Evolutionary conservation across 2,329 filamentous ascomycete species (phyloP), one percentile per base, ranked within the genome.

Genomic region (Penicillium sp.): DNA sequence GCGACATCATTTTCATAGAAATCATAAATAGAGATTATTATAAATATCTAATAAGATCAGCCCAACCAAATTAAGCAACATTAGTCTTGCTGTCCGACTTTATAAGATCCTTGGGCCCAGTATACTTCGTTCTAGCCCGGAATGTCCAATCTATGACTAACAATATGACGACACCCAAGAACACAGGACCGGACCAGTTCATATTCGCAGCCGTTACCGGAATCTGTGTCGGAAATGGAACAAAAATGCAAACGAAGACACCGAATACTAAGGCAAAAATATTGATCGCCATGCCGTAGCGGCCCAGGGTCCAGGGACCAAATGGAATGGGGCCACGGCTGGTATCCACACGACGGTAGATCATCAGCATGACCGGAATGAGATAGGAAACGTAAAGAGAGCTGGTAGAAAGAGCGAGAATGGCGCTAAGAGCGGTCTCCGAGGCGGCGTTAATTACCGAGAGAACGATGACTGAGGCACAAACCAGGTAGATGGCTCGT

Each of bases 321-420:
- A 53, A 53, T 19, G 33, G 11, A 31, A 72, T 60, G 8, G 55
- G 64, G 0, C 59, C 60, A 19, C 48, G 49, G 39, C 56, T 50
- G 1, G 42, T 55, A 39, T 65, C 59, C n/a, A 77, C 61, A 0
- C 72, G 71, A 3, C 69, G 71, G 10, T 67, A 59, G 9, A 76
- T 61, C 62, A 76, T 72, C 51, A 69, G 68, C 48, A 52, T 59
- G 47, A 78, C 74, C 8, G 75, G 72, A 31, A 78, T 74, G 21
- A 76, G 65, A 59, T 78, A 78, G 13, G 73, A 77, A 4, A 71
- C 62, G 55, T 73, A 74, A n/a, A 78, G 64, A 6, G 71, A 68
- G 35, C 75, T 65, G 27, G 72, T 73, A 19, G 71, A 72, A 22
- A 79, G 67, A 2, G 76, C 69, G 11, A 74, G 70, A 31, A 78